phyloP scores from a whole-genome alignment of 1,284 basidiomycete genomes.

The Ustilago loliicola region DNA sequence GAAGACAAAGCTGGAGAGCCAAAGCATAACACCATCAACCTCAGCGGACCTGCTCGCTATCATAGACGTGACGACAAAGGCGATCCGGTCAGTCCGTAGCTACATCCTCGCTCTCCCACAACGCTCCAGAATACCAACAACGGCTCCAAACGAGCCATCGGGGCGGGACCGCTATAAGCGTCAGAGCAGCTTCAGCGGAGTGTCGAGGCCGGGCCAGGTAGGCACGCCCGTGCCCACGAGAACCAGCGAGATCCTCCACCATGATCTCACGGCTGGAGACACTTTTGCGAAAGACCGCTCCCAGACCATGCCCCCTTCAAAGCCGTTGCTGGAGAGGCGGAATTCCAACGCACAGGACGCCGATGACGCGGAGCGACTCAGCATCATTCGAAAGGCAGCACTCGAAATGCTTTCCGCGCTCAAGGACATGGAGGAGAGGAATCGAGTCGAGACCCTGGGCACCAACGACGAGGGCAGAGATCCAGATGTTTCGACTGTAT shows the following conservation, averaged over 20 bases:
- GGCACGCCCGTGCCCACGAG: conserved; percentile 13
- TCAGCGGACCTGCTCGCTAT: conserved; percentile 26
- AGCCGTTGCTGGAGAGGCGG: not conserved
- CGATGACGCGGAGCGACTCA: conserved; percentile 74
- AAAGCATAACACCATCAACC: not conserved
- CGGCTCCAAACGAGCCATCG: conserved; percentile 27
- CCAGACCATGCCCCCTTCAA: not conserved
- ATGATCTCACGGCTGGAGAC: not conserved
- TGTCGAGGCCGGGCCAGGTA: conserved; percentile 29
- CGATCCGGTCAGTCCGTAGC: conserved; percentile 55
- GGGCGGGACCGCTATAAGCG: conserved; percentile 47
- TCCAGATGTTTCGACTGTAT: not conserved
- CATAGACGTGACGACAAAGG: conserved; percentile 46
- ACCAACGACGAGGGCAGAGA: conserved; percentile 9
- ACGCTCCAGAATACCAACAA: conserved; percentile 14
- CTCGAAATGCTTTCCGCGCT: conserved; percentile 82
- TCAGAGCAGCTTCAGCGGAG: conserved; percentile 50
- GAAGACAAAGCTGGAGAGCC: not conserved
- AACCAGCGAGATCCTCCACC: conserved; percentile 29
- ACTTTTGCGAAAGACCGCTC: not conserved
- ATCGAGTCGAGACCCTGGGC: conserved; percentile 41
- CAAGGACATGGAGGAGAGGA: conserved; percentile 73
- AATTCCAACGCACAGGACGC: not conserved
- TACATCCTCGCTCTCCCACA: conserved; percentile 54
- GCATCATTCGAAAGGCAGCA: conserved; percentile 79